Percentiles rank a stretch among this genome's conserved stretches.
phyloP scores from a whole-genome alignment of 1,139 yeast species.

The Arxiozyma telluris region DNA sequence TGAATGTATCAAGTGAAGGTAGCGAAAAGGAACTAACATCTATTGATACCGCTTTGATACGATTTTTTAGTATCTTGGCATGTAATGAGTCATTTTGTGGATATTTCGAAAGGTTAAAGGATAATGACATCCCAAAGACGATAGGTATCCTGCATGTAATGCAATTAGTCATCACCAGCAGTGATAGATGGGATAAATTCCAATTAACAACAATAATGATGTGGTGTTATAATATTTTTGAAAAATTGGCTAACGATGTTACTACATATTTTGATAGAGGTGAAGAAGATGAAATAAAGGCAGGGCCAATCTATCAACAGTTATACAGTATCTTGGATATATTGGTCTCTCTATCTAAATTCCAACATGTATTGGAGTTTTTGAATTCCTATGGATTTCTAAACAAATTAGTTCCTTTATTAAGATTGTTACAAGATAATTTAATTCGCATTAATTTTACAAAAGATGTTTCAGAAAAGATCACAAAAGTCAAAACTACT shows the following conservation, averaged over 20 bases:
- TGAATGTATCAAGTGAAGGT: background rate
- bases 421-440: slow-evolving; percentile 43
- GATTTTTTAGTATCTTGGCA: slow-evolving; percentile 19
- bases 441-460: slow-evolving; percentile 31
- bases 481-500: slow-evolving; percentile 26
- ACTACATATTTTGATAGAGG: slow-evolving; percentile 21
- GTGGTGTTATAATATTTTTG: slow-evolving; percentile 44
- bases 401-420: slow-evolving; percentile 37
- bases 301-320: slow-evolving; percentile 14
- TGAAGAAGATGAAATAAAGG: slow-evolving; percentile 14
- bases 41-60: slow-evolving; percentile 17
- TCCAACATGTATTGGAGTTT: slow-evolving; percentile 44
- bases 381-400: slow-evolving; percentile 44
- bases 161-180: slow-evolving; percentile 42
- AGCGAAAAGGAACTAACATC: background rate
- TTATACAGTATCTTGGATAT: slow-evolving; percentile 38
- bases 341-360: slow-evolving; percentile 43
- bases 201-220: slow-evolving; percentile 44
- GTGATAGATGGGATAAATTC: slow-evolving; percentile 45
- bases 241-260: slow-evolving; percentile 16
- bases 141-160: slow-evolving; percentile 28
- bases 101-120: slow-evolving; percentile 25
- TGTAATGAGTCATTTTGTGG: slow-evolving; percentile 34
- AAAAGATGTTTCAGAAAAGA: slow-evolving; percentile 27
- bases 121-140: slow-evolving; percentile 13